Evolutionary conservation across 352 stramenopile species (phyloP), one percentile per base, ranked within the genome.

Genomic region (Phytopythium helicoides): DNA sequence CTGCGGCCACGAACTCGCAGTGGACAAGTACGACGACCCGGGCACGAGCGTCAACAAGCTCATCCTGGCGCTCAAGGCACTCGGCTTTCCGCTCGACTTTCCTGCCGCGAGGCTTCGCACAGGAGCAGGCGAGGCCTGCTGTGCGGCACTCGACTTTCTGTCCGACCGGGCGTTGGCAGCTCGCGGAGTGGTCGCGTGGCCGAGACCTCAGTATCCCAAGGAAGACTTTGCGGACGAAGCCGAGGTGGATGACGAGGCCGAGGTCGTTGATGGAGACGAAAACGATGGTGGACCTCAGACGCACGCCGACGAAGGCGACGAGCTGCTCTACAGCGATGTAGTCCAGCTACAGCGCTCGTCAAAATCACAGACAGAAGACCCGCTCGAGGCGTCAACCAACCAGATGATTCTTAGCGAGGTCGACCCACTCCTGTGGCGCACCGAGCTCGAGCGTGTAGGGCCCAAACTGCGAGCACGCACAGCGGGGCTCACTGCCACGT

Each of bases 21-120:
- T 94, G 38, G 84, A 94, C 74, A 94, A 94, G 68, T 94, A 91
- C 62, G 84, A 94, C 74, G 81, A 94, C 66, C 77, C 82, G 26
- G 89, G 86, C 64, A 91, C 84, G 37, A 91, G 79, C 56, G 73
- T 92, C 62, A 94, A 94, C 74, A 94, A 94, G 52, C 77, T 94
- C 47, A 91, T 94, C 47, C 62, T 94, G 15, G 74, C 76, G 42
- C 75, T 91, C 51, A 94, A 94, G 54, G 72, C 83, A 18, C 61
- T 94, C 50, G 84, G 84, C 33, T 94, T 91, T 64, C 69, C 79
- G 38, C 77, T 94, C 16, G 84, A 94, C 47, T 92, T 89, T 48
- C 81, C 84, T 1, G 76, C 80, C 12, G 85, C 80, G 38, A 89
- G 90, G 53, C 72, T 94, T 21, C 86, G 86, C 19, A 66, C 88